A percentile compares a stretch with the other conserved stretches of the same genome.
These are phyloP conservation scores for Tuber umbilicatum DNA, from an alignment of 495 filamentous ascomycete genomes.

Conservation along the genomic window DNA sequence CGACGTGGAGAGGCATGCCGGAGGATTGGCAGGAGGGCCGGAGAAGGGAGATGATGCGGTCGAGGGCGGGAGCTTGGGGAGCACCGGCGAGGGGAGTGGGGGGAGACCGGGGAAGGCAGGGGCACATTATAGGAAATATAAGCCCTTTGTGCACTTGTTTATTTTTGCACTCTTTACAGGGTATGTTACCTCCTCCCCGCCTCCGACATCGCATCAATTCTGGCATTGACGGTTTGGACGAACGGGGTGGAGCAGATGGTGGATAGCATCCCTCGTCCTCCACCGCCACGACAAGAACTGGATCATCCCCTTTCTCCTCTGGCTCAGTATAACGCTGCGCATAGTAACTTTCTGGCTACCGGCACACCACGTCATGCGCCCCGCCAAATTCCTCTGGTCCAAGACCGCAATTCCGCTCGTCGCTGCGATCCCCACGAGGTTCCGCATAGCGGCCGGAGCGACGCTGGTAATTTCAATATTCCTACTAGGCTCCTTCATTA, in stretches of 20 bases:
- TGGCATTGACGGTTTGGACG: not conserved
- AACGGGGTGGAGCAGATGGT: slow-evolving; percentile 57
- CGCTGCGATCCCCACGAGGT: slow-evolving; percentile 54
- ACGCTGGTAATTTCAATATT: slow-evolving; percentile 60
- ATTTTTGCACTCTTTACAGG: slow-evolving; percentile 34
- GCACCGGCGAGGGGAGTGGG: slow-evolving; percentile 5
- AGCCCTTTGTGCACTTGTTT: slow-evolving; percentile 27
- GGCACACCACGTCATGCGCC: slow-evolving; percentile 56
- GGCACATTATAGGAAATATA: slow-evolving; percentile 21
- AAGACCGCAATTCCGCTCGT: slow-evolving; percentile 53
- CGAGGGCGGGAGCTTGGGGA: not conserved
- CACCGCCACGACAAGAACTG: slow-evolving; percentile 65
- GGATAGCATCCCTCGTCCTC: slow-evolving; percentile 71
- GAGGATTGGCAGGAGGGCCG: not conserved
- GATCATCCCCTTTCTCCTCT: slow-evolving; percentile 79
- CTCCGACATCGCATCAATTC: not conserved
- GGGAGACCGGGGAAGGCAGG: not conserved
- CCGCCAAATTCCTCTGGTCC: slow-evolving; percentile 61
- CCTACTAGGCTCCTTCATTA: slow-evolving; percentile 66
- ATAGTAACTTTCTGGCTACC: slow-evolving; percentile 68
- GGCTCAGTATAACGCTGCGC: slow-evolving; percentile 65
- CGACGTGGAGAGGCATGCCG: slow-evolving; percentile 41
- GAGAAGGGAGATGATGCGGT: slow-evolving; percentile 38
- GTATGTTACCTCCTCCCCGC: slow-evolving; percentile 12
- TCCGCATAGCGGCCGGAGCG: slow-evolving; percentile 56